phyloP scores from a whole-genome alignment of 768 basidiomycete genomes.

The Suillus cothurnatus region DNA sequence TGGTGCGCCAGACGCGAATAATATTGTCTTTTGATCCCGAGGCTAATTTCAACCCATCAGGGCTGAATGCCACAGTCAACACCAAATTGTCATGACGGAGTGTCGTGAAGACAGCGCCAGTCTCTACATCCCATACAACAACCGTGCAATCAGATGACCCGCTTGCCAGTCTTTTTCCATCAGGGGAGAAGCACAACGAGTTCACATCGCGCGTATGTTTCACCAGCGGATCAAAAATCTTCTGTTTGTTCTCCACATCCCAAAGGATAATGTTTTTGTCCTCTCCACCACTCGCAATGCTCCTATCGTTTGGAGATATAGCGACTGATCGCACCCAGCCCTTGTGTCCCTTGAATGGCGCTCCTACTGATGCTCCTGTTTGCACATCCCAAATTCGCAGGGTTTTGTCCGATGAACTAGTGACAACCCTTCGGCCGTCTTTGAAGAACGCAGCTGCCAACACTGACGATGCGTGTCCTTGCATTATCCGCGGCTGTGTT shows the following conservation, averaged over 20 bases:
- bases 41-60: constrained; percentile 12
- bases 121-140: constrained; percentile 11
- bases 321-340: constrained; percentile 11
- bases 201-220: constrained; percentile 21
- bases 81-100: not conserved
- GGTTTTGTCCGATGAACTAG: not conserved
- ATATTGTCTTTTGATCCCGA: constrained; percentile 11
- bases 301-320: constrained; percentile 9
- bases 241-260: constrained; percentile 11
- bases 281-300: constrained; percentile 12
- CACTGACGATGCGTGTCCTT: not conserved
- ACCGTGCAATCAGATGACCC: constrained; percentile 35
- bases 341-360: constrained; percentile 8
- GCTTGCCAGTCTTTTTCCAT: constrained; percentile 43
- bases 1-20: not conserved
- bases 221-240: not conserved
- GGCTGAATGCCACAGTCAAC: constrained; percentile 4
- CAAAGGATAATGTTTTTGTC: constrained; percentile 20
- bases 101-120: not conserved
- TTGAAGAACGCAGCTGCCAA: not conserved
- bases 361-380: constrained; percentile 2
- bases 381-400: constrained; percentile 8
- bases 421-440: not conserved
- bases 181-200: constrained; percentile 43
- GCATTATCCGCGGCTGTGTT: not conserved